Evolutionary conservation across 345 rosid genomes (phyloP), one percentile per base, ranked within the genome.

Genomic region (Sonneratia alba): DNA sequence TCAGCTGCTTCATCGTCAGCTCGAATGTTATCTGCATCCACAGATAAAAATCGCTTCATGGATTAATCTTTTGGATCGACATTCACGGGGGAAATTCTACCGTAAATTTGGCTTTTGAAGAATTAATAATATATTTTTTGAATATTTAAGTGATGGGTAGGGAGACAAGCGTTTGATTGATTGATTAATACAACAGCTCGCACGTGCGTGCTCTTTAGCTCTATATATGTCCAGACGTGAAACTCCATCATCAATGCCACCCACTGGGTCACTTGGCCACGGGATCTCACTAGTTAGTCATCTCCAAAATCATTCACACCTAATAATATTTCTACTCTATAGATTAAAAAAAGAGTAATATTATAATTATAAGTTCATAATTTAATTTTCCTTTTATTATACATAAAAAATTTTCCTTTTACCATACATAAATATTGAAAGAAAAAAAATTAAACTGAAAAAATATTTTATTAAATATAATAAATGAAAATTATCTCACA

Each of bases 1-100:
- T 92, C 77, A 96, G 77, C 55, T 96, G 99, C 84, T 90, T 96
- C 86, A 96, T 77, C 42, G 96, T 83, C 21, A 96, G 75, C 82
- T 92, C 97, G 73, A 96, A 96, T 22, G 96, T 96, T 61, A 92
- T 92, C 99, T 92, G 84, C 83, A 71, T 14, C 12, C 21, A 18
- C 19, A 18, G 0, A 42, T 42, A 9, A 42, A 59, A n/a, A 56
- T 11, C 34, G 21, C 11, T 19, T n/a, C 7, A 51, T 5, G 38
- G 15, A 34, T 24, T 8, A 43, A 68, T 0, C 13, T 22, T 15
- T 36, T 15, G 38, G n/a, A 16, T 6, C 66, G 66, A 40, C 43
- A 40, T 4, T 40, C 43, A 0, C 5, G 9, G 43, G 43, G 43
- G 9, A 40, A 40, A 40, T 40, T 40, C 7, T 27, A 40, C 43